Conservation (phyloP, 2,329 filamentous ascomycete species). For the Fusarium sp. region DNA sequence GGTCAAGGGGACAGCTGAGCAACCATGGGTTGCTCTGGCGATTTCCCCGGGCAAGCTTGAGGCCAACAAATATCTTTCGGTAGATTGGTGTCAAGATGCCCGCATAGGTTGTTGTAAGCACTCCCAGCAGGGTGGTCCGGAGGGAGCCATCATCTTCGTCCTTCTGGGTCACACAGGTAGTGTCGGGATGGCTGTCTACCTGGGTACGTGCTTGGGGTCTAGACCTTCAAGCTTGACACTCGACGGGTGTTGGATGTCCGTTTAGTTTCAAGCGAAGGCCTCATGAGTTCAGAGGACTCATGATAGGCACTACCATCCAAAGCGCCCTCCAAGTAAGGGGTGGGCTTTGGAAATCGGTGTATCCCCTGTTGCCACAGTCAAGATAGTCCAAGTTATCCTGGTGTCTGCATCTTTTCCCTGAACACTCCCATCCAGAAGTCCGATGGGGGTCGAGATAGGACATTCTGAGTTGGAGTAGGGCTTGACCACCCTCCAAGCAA, state of each 20-base stretch:
- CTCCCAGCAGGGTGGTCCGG: background rate
- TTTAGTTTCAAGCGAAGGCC: background rate
- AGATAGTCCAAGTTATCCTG: background rate
- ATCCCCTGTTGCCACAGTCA: background rate
- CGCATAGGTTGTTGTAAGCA: background rate
- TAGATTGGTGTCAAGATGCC: background rate
- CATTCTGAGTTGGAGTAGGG: too few species aligned
- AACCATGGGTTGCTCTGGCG: slow-evolving; percentile 1
- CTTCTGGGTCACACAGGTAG: background rate
- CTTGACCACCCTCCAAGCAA: background rate
- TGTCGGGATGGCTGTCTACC: background rate
- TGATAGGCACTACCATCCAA: background rate
- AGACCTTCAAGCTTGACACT: background rate
- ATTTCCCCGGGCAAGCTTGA: slow-evolving; percentile 7
- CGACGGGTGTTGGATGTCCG: background rate
- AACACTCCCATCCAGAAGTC: background rate
- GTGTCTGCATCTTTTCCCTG: background rate
- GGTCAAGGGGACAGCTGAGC: slow-evolving; percentile 16
- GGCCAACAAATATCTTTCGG: background rate
- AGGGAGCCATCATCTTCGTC: background rate
- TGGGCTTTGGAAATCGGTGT: background rate
- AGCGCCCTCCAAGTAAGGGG: background rate
- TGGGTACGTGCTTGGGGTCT: background rate
- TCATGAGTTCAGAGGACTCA: background rate
- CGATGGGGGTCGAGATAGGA: background rate